Base-by-base conservation (phyloP, 345 rosid genomes). In the Melaleuca alternifolia region DNA sequence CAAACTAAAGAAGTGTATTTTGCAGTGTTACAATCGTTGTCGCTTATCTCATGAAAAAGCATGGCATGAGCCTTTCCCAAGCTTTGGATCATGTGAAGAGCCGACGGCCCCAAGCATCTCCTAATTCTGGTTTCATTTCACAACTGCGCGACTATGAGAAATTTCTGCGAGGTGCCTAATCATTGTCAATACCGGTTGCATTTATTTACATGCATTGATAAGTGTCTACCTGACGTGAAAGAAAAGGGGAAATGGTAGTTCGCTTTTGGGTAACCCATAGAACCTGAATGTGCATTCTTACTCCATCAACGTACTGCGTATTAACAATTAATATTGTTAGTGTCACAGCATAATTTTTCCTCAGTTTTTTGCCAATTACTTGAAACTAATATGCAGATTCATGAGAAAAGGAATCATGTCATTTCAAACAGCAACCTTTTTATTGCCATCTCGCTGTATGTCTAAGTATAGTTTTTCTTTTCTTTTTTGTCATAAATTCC, bases 101-200 rank as follows among this genome's bases (percentile, higher is more conserved):
- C 85, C 89, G 79, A 87, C 89, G 93, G 18, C 87, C 88, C 4
- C 88, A 87, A 81, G 94, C 96, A 41, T 82, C 54, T 88, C 96
- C 95, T 41, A 94, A 94, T 87, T 51, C 88, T 52, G 95, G 95
- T 87, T 94, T 93, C 92, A 91, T 92, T 85, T 86, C 26, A 46
- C 94, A 94, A 46, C 86, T 92, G 84, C 89, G 88, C 28, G 88
- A 92, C 75, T 57, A 90, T 21, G 94, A 94, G 86, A 91, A 88
- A 88, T 91, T 91, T 87, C 88, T 94, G 85, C 89, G 56, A 89
- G 94, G 94, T 90, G 85, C 86, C 53, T 59, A 77, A 71, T 71
- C 81, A 71, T 71, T 71, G 81, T 71, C 81, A 18, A 37, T 21
- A 18, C 81, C 20, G 10, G 26, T 71, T 71, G 81, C 26, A 18